Percentiles rank a stretch among this genome's conserved stretches.
phyloP scores from a whole-genome alignment of 2,329 filamentous ascomycete species.

The Penicillium sp. region DNA sequence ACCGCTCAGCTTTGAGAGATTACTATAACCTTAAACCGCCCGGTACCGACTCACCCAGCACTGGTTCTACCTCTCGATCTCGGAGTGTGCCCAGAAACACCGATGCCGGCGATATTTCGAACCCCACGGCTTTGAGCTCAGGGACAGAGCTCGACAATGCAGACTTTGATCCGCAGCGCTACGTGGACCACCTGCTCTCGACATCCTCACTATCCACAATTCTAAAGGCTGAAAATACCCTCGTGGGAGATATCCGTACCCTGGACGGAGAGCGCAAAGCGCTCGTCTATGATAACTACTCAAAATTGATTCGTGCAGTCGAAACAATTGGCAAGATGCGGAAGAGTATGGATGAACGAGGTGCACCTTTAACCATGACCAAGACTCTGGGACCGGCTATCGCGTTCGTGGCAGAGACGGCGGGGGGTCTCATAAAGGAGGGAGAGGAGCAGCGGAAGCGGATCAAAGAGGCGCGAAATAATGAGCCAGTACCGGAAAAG shows the following conservation, averaged over 20 bases:
- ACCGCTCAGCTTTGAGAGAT: slow-evolving; percentile 84
- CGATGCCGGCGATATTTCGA: slow-evolving; percentile 41
- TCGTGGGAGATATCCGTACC: slow-evolving; percentile 73
- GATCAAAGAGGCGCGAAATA: slow-evolving; percentile 27
- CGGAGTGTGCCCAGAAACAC: slow-evolving; percentile 44
- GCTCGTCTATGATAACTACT: slow-evolving; percentile 97
- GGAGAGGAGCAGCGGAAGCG: slow-evolving; percentile 36
- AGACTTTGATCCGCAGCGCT: slow-evolving; percentile 70
- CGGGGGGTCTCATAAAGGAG: slow-evolving; percentile 39
- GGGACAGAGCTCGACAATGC: slow-evolving; percentile 68
- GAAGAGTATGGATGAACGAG: slow-evolving; percentile 47
- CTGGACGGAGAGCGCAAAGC: slow-evolving; percentile 96
- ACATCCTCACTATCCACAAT: slow-evolving; percentile 45
- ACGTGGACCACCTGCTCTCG: slow-evolving; percentile 43
- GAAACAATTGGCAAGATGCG: slow-evolving; percentile 82
- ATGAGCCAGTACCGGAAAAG: slow-evolving; percentile 17
- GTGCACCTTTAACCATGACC: slow-evolving; percentile 47
- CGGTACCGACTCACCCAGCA: slow-evolving; percentile 30
- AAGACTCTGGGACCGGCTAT: slow-evolving; percentile 45
- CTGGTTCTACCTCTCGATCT: slow-evolving; percentile 34
- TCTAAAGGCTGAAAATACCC: slow-evolving; percentile 45
- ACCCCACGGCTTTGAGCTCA: slow-evolving; percentile 28
- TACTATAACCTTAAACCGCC: slow-evolving; percentile 81
- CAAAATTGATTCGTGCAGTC: slow-evolving; percentile 92
- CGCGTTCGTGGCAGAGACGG: slow-evolving; percentile 47